phyloP scores from a whole-genome alignment of 805 yeast species.

The Wickerhamiella kurtzmanii region DNA sequence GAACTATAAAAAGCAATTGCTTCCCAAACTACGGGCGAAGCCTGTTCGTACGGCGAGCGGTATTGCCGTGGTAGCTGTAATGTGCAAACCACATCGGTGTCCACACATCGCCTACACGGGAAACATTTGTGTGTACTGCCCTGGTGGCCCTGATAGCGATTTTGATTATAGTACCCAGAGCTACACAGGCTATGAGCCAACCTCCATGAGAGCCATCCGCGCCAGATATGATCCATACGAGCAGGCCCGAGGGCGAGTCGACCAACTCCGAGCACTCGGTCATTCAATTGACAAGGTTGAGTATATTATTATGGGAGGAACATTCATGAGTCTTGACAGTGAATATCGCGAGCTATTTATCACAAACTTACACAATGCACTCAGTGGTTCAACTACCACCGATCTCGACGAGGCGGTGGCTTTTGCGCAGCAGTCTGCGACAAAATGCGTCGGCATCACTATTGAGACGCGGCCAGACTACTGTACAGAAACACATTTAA shows the following conservation, averaged over 20 bases:
- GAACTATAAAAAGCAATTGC: slow-evolving; percentile 77
- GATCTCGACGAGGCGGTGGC: slow-evolving; percentile 81
- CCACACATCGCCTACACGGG: slow-evolving; percentile 99
- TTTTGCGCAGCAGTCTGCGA: slow-evolving; percentile 84
- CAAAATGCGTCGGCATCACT: slow-evolving; percentile 96
- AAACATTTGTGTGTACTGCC: slow-evolving; percentile 93
- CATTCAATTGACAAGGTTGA: slow-evolving; percentile 96
- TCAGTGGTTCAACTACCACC: slow-evolving; percentile 80
- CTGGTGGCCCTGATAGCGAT: slow-evolving; percentile 98
- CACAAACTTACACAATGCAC: slow-evolving; percentile 81
- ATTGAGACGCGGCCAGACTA: slow-evolving; percentile 98
- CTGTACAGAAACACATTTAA: slow-evolving; percentile 88
- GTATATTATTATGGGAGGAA: slow-evolving; percentile 97
- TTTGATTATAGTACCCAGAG: slow-evolving; percentile 97
- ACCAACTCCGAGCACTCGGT: slow-evolving; percentile 87
- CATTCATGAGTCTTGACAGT: slow-evolving; percentile 87
- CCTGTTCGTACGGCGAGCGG: slow-evolving; percentile 98
- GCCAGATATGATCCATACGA: slow-evolving; percentile 98
- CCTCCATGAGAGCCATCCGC: slow-evolving; percentile 97
- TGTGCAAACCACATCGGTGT: slow-evolving; percentile 98
- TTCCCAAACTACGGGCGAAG: slow-evolving; percentile 94
- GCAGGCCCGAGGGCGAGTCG: slow-evolving; percentile 95
- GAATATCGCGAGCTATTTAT: slow-evolving; percentile 86
- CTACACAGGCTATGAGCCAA: slow-evolving; percentile 96
- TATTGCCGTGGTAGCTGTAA: slow-evolving; percentile 96